A percentile compares a stretch with the other conserved stretches of the same genome.
phyloP scores from a whole-genome alignment of 139 green algal genomes.

The Picochlorum sp. region DNA sequence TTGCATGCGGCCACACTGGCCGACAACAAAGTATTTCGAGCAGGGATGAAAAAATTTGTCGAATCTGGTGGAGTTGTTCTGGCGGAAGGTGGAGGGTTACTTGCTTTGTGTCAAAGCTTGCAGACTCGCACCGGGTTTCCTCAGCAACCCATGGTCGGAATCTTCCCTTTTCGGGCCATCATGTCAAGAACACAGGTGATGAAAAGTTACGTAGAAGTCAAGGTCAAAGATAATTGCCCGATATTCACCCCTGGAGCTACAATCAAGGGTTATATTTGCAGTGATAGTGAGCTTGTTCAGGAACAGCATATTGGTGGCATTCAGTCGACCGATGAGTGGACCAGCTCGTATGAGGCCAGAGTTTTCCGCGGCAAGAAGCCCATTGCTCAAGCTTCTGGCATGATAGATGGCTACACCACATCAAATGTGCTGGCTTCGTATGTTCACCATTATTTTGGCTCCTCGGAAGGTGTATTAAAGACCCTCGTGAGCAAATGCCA shows the following conservation, averaged over 20 bases:
- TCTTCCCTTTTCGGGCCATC: conserved; percentile 79
- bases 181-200: conserved; percentile 39
- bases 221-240: conserved; percentile 27
- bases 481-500: conserved; percentile 49
- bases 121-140: conserved; percentile 25
- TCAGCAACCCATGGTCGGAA: conserved; percentile 38
- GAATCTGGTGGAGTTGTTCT: conserved; percentile 77
- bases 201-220: conserved; percentile 67
- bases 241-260: conserved; percentile 54
- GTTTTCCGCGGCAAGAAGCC: no score
- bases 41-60: conserved; percentile 67
- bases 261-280: conserved; percentile 62
- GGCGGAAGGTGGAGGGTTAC: conserved; percentile 78
- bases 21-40: conserved; percentile 50
- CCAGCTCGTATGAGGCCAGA: not conserved
- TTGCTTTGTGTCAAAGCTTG: conserved; percentile 72
- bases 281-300: conserved; percentile 64
- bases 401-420: conserved; percentile 59
- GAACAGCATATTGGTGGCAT: conserved; percentile 36
- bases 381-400: not conserved
- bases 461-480: conserved; percentile 24
- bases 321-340: not conserved
- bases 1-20: conserved; percentile 52
- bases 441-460: conserved; percentile 81
- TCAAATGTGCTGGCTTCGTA: conserved; percentile 69